These are phyloP conservation scores for Crepidotus variabilis DNA, from an alignment of 768 basidiomycete species.

Conservation along the genomic window DNA sequence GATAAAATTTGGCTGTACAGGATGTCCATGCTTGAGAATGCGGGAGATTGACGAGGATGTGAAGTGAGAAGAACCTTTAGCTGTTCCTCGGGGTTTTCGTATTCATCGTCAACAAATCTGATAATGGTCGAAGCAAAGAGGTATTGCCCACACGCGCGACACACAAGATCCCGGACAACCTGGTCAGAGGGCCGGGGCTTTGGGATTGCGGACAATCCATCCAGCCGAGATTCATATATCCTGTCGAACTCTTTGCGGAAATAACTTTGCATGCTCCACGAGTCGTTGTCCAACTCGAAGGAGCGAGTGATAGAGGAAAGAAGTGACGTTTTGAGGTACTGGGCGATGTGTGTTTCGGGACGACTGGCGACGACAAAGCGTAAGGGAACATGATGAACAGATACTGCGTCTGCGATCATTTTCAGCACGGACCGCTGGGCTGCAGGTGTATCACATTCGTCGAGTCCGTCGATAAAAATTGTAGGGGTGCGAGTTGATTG, in stretches of 20 bases:
- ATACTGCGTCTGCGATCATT: not conserved
- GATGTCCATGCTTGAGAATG: too few species aligned
- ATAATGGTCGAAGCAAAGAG: not conserved
- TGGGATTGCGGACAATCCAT: not conserved
- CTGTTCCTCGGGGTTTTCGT: not conserved
- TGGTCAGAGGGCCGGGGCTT: not conserved
- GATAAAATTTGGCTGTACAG: not conserved
- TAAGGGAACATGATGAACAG: not conserved
- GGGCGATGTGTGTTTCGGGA: not conserved
- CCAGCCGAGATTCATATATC: not conserved
- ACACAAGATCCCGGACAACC: not conserved
- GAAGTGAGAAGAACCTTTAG: not conserved
- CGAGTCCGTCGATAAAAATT: conserved; percentile 15
- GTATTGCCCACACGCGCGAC: not conserved
- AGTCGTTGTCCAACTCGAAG: not conserved
- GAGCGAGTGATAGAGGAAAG: not conserved
- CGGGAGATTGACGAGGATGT: too few species aligned
- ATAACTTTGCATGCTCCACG: not conserved
- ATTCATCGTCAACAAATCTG: not conserved
- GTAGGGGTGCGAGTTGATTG: too few species aligned
- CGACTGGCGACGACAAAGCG: not conserved
- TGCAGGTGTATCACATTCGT: conserved; percentile 8
- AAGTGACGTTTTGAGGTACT: not conserved
- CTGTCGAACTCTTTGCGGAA: not conserved
- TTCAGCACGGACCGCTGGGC: not conserved